Percentiles rank a stretch among this genome's conserved stretches.
Conservation (phyloP, 2,329 filamentous ascomycete genomes). For the Aspergillus aculeatus region DNA sequence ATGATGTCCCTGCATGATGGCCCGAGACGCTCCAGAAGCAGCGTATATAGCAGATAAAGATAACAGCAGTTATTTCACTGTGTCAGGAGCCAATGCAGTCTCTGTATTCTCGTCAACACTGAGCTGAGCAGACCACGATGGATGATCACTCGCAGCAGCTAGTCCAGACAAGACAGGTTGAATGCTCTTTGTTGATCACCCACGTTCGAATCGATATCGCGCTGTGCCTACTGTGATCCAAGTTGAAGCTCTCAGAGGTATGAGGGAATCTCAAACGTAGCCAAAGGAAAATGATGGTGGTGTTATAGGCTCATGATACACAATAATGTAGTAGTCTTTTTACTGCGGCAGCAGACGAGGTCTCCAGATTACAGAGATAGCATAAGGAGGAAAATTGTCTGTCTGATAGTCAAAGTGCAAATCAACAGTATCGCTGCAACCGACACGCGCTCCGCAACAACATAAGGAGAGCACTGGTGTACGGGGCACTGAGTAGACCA, state of each 20-base stretch:
- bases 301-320: background rate
- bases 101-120: too few relatives aligned
- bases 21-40: constrained; percentile 30
- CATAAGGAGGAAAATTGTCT: background rate
- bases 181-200: too few relatives aligned
- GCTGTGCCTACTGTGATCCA: too few relatives aligned
- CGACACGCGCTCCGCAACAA: too few relatives aligned
- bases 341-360: background rate
- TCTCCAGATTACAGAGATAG: background rate
- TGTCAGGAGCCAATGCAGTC: too few relatives aligned
- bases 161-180: too few relatives aligned
- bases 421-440: background rate
- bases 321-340: background rate
- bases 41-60: constrained; percentile 11
- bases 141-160: too few relatives aligned
- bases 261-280: background rate
- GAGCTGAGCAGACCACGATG: too few relatives aligned
- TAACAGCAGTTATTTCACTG: background rate
- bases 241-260: too few relatives aligned
- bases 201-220: too few relatives aligned
- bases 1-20: constrained; percentile 36
- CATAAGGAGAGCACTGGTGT: background rate
- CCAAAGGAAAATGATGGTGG: background rate
- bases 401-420: background rate
- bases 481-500: background rate